Percentiles rank a stretch among this genome's conserved stretches.
Evolutionary conservation across 805 yeast genomes (phyloP).

Genomic region (Aciculoconidium aculeatum): DNA sequence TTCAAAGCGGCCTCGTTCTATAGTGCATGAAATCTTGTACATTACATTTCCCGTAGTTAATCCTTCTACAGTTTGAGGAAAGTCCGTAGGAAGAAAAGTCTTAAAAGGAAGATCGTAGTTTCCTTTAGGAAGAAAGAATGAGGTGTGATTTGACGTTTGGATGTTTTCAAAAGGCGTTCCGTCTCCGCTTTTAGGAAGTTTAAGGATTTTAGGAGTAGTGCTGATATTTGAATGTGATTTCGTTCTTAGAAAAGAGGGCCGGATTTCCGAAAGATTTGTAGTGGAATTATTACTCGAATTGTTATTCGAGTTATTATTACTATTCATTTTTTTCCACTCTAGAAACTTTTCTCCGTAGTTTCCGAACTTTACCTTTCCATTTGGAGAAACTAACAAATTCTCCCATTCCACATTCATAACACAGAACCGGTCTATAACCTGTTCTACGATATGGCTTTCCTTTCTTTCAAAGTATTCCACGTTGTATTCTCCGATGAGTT

Average conservation of each 20-base stretch:
- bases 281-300: slow-evolving; percentile 5
- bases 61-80: slow-evolving; percentile 49
- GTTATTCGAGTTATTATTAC: slow-evolving; percentile 6
- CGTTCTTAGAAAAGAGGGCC: slow-evolving; percentile 26
- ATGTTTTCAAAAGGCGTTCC: slow-evolving; percentile 38
- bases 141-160: slow-evolving; percentile 17
- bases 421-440: slow-evolving; percentile 32
- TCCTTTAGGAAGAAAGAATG: slow-evolving; percentile 44
- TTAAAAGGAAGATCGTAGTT: slow-evolving; percentile 47
- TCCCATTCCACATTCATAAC: slow-evolving; percentile 43
- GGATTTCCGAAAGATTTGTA: too few species aligned
- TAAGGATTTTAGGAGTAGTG: slow-evolving; percentile 5
- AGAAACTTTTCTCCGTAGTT: slow-evolving; percentile 34
- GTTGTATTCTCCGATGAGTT: slow-evolving; percentile 37
- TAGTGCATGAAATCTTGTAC: slow-evolving; percentile 38
- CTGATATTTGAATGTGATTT: slow-evolving; percentile 24
- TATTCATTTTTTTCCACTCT: slow-evolving; percentile 15
- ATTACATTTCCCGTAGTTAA: slow-evolving; percentile 36
- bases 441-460: slow-evolving; percentile 25
- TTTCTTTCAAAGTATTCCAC: slow-evolving; percentile 35
- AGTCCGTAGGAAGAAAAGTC: slow-evolving; percentile 38
- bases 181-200: slow-evolving; percentile 31
- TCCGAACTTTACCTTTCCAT: slow-evolving; percentile 36
- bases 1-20: slow-evolving; percentile 40
- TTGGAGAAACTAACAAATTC: slow-evolving; percentile 35